phyloP scores from a whole-genome alignment of 345 rosid species.

The Cardamine resedifolia region DNA sequence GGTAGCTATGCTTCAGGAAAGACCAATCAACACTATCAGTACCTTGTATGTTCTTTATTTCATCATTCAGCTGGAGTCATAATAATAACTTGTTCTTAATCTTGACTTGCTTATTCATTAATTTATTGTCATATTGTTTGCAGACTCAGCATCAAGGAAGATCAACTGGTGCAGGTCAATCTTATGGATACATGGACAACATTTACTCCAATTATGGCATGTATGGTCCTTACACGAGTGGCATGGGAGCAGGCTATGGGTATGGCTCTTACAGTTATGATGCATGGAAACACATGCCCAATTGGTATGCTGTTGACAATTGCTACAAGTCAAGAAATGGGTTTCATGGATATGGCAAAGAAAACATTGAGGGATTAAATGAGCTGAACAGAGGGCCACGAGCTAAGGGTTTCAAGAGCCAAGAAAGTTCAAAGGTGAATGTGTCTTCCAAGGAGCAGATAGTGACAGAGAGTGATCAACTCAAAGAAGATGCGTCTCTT shows the following conservation, averaged over 20 bases:
- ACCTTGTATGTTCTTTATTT: constrained; percentile 42
- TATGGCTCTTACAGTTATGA: constrained; percentile 57
- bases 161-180: constrained; percentile 45
- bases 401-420: constrained; percentile 58
- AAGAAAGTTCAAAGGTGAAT: constrained; percentile 33
- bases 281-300: constrained; percentile 53
- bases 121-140: neutral
- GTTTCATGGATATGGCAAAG: constrained; percentile 51
- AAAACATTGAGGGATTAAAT: constrained; percentile 64
- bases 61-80: neutral
- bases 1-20: constrained; percentile 53
- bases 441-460: constrained; percentile 19
- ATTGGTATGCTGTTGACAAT: constrained; percentile 54
- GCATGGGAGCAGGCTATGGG: constrained; percentile 42
- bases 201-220: constrained; percentile 45
- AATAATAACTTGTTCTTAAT: neutral
- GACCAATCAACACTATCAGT: constrained; percentile 43
- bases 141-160: constrained; percentile 48
- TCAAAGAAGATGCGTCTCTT: constrained; percentile 39
- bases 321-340: constrained; percentile 47
- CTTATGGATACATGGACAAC: constrained; percentile 49
- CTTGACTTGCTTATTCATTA: neutral
- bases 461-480: constrained; percentile 21
- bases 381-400: constrained; percentile 87
- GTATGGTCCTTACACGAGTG: constrained; percentile 52